phyloP scores from a whole-genome alignment of 2,329 filamentous ascomycete genomes.

The Endothia cerciana region DNA sequence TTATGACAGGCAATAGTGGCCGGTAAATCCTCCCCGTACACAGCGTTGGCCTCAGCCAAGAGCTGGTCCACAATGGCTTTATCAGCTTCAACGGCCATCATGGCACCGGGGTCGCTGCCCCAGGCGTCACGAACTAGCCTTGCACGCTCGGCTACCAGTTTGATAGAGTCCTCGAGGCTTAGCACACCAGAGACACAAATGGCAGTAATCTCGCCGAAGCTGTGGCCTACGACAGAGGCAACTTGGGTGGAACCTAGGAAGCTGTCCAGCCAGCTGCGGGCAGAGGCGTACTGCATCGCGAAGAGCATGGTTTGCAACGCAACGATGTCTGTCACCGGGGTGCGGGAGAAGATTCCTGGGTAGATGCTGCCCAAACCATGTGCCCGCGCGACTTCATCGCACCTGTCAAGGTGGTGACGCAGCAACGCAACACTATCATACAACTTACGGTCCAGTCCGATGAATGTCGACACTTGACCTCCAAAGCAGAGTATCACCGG shows the following conservation, averaged over 20 bases:
- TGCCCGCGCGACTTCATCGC: not conserved
- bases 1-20: constrained; percentile 52
- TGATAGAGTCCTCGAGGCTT: constrained; percentile 37
- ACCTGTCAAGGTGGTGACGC: not conserved
- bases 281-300: constrained; percentile 44
- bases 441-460: constrained; percentile 36
- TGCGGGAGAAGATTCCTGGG: constrained; percentile 4
- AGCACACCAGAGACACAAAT: constrained; percentile 42
- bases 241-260: too few relatives aligned
- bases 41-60: not conserved
- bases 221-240: constrained; percentile 43
- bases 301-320: constrained; percentile 46
- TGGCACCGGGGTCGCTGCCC: constrained; percentile 42
- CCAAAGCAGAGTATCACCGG: constrained; percentile 21
- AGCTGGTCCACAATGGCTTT: not conserved
- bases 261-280: constrained; percentile 43
- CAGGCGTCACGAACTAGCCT: constrained; percentile 38
- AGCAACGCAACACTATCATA: constrained; percentile 34
- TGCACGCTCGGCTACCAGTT: constrained; percentile 37
- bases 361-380: not conserved
- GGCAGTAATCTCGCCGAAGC: constrained; percentile 47
- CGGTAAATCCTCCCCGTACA: not conserved
- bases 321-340: constrained; percentile 32
- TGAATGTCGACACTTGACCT: constrained; percentile 37
- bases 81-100: constrained; percentile 41